Evolutionary conservation across 1,139 yeast genomes (phyloP).

Genomic region (Suhomyces ambrosiae): DNA sequence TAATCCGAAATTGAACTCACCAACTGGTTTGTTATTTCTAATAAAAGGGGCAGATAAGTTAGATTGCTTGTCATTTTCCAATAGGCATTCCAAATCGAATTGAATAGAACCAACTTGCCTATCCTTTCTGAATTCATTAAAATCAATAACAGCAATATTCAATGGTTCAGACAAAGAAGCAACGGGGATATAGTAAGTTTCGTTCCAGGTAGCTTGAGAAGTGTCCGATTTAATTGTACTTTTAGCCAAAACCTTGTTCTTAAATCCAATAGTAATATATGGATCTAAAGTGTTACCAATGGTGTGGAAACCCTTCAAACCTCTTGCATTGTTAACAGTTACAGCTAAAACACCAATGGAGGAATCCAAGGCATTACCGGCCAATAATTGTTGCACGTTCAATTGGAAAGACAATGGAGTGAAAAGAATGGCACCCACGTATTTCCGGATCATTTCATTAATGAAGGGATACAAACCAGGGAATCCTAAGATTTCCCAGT

Average conservation of each 20-base stretch:
- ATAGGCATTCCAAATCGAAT: conserved; percentile 69
- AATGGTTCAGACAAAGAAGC: conserved; percentile 81
- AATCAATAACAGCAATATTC: conserved; percentile 68
- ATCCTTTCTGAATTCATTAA: conserved; percentile 78
- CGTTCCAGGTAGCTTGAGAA: conserved; percentile 78
- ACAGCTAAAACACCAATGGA: conserved; percentile 85
- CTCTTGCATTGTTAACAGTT: conserved; percentile 65
- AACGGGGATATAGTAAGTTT: conserved; percentile 69
- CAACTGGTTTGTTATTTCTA: conserved; percentile 81
- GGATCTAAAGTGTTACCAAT: conserved; percentile 87
- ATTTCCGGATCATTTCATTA: conserved; percentile 81
- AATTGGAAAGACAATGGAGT: conserved; percentile 90
- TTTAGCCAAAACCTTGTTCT: conserved; percentile 58
- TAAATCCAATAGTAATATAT: conserved; percentile 72
- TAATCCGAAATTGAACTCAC: conserved; percentile 68
- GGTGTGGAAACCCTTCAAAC: conserved; percentile 67
- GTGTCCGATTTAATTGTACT: conserved; percentile 70
- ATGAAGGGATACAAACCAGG: conserved; percentile 87
- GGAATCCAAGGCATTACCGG: conserved; percentile 79
- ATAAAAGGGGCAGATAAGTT: conserved; percentile 59
- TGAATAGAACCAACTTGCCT: conserved; percentile 77
- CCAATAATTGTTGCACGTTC: conserved; percentile 85
- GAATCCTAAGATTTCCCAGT: conserved; percentile 81
- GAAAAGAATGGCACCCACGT: conserved; percentile 83
- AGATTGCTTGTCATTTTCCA: conserved; percentile 54